phyloP scores from a whole-genome alignment of 2,329 filamentous ascomycete species.

The Talaromyces verruculosus region DNA sequence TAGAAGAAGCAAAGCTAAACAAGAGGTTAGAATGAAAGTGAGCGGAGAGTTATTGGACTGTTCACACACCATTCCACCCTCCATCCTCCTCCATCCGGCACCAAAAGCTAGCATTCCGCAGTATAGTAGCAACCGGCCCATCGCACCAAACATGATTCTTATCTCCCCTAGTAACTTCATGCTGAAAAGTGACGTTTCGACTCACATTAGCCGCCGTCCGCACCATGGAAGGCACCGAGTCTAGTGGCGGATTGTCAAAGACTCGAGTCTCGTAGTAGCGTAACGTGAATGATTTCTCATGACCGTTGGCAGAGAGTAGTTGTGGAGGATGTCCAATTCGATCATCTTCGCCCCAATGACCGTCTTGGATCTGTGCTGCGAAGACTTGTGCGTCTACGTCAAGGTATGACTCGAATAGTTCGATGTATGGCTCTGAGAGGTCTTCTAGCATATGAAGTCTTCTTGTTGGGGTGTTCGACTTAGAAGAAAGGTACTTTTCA shows the following conservation, averaged over 20 bases:
- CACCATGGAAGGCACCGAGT: slow-evolving; percentile 6
- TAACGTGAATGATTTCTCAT: slow-evolving; percentile 1
- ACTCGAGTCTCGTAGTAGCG: slow-evolving; percentile 14
- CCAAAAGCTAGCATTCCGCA: slow-evolving; percentile 8
- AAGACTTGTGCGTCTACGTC: slow-evolving; percentile 2
- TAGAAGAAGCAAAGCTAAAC: neutral
- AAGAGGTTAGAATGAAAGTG: neutral
- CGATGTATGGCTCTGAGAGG: slow-evolving; percentile 7
- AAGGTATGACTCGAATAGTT: slow-evolving; percentile 3
- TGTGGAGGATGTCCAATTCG: neutral
- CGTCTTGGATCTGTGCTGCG: slow-evolving; percentile 8
- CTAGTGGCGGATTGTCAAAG: neutral
- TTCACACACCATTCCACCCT: neutral
- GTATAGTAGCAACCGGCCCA: slow-evolving; percentile 7
- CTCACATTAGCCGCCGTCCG: slow-evolving; percentile 5
- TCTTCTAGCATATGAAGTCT: slow-evolving; percentile 6
- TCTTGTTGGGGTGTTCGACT: neutral
- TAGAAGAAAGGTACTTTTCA: neutral
- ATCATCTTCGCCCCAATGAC: slow-evolving; percentile 11
- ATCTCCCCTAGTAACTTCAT: slow-evolving; percentile 3
- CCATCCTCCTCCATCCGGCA: neutral
- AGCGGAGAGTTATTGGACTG: neutral
- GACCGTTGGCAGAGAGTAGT: neutral
- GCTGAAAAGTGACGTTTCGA: slow-evolving; percentile 4
- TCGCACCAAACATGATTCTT: neutral